Evolutionary conservation across 2,329 filamentous ascomycete genomes (phyloP).

Genomic region (Penicillium sp.): DNA sequence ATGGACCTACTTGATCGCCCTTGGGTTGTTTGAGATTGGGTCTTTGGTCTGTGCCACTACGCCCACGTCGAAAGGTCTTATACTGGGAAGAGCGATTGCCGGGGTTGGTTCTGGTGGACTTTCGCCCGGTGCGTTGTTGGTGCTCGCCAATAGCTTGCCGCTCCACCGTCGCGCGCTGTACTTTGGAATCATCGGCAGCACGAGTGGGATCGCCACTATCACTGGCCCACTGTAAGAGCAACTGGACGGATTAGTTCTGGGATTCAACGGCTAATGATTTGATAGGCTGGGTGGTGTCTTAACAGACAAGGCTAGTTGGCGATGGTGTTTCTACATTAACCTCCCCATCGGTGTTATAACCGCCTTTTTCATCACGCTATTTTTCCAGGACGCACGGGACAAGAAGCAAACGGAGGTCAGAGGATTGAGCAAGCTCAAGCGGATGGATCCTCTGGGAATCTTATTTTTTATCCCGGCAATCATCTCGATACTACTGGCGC

Average conservation of each 20-base stretch:
- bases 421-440: constrained; percentile 25
- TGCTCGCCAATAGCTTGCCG: constrained; percentile 42
- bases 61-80: constrained; percentile 39
- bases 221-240: constrained; percentile 38
- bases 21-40: constrained; percentile 45
- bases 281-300: constrained; percentile 44
- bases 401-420: constrained; percentile 21
- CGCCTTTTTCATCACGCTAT: constrained; percentile 32
- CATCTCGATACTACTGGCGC: constrained; percentile 48
- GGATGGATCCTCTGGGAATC: constrained; percentile 45
- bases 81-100: constrained; percentile 43
- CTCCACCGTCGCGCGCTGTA: constrained; percentile 42
- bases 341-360: constrained; percentile 35
- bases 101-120: constrained; percentile 41
- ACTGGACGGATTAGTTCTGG: background rate
- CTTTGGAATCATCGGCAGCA: constrained; percentile 42
- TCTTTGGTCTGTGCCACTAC: constrained; percentile 41
- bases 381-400: constrained; percentile 29
- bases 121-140: constrained; percentile 41
- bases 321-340: constrained; percentile 47
- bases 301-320: constrained; percentile 42
- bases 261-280: background rate
- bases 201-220: constrained; percentile 44
- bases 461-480: constrained; percentile 45
- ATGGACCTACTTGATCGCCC: constrained; percentile 41